These are phyloP conservation scores for Phytopythium oedochilum DNA, from an alignment of 352 stramenopile genomes.

Conservation along the genomic window DNA sequence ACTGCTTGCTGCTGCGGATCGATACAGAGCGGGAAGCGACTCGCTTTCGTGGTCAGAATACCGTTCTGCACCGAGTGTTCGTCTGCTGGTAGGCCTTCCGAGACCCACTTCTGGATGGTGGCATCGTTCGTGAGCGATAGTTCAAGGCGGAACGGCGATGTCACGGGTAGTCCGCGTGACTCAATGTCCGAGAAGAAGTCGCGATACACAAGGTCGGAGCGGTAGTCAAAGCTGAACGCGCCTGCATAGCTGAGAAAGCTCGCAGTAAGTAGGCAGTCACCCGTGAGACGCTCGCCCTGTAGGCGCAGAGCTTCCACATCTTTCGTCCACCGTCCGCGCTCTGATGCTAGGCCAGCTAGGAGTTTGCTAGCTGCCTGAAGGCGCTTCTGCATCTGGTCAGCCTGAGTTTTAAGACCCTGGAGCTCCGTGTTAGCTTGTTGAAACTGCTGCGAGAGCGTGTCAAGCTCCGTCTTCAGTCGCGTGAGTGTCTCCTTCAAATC, in stretches of 20 bases:
- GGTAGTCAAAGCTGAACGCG: slow-evolving; percentile 90
- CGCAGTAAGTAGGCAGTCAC: slow-evolving; percentile 87
- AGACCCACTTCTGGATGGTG: slow-evolving; percentile 93
- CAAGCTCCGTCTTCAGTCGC: slow-evolving; percentile 83
- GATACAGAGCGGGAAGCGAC: slow-evolving; percentile 94
- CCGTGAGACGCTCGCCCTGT: slow-evolving; percentile 84
- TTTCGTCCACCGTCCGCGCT: slow-evolving; percentile 90
- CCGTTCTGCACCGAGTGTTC: slow-evolving; percentile 95
- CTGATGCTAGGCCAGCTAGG: slow-evolving; percentile 87
- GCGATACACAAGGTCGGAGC: slow-evolving; percentile 84
- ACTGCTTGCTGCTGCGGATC: slow-evolving; percentile 95
- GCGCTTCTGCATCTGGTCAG: slow-evolving; percentile 94
- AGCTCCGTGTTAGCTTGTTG: slow-evolving; percentile 90
- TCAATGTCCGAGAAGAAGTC: slow-evolving; percentile 88
- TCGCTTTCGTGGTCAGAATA: slow-evolving; percentile 93
- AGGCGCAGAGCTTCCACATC: slow-evolving; percentile 87
- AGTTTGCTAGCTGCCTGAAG: slow-evolving; percentile 91
- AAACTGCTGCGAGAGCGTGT: slow-evolving; percentile 90
- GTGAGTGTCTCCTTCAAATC: slow-evolving; percentile 85
- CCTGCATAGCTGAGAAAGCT: slow-evolving; percentile 91
- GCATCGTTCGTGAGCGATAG: slow-evolving; percentile 91
- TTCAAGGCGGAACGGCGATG: slow-evolving; percentile 85
- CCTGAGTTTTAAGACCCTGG: slow-evolving; percentile 88
- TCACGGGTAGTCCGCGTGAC: slow-evolving; percentile 75
- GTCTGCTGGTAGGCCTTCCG: slow-evolving; percentile 91